A percentile compares a stretch with the other conserved stretches of the same genome.
phyloP scores from a whole-genome alignment of 352 stramenopile genomes.

The Phytophthora uliginosa region DNA sequence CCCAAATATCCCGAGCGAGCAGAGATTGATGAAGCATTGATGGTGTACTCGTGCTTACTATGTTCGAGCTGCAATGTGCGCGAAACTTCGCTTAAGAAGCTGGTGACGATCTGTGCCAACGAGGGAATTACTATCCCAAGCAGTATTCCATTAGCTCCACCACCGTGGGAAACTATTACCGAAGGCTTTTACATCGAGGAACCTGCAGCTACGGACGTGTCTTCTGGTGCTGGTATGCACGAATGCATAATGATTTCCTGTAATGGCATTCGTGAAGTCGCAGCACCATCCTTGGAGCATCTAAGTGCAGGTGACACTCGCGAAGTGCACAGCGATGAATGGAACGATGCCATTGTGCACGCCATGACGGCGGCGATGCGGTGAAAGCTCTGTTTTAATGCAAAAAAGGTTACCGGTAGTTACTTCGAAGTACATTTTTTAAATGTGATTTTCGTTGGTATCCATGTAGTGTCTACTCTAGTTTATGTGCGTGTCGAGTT shows the following conservation, averaged over 20 bases:
- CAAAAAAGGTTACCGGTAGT: not conserved
- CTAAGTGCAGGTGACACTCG: constrained; percentile 20
- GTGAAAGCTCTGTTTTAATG: not conserved
- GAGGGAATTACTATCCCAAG: constrained; percentile 58
- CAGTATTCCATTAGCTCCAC: constrained; percentile 42
- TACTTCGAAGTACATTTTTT: too few relatives aligned
- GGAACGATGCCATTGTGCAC: constrained; percentile 60
- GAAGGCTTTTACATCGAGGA: constrained; percentile 76
- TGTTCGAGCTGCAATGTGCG: constrained; percentile 82
- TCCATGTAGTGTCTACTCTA: constrained; percentile 17
- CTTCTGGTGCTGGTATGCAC: constrained; percentile 35
- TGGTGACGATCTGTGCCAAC: constrained; percentile 55
- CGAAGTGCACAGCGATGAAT: constrained; percentile 49
- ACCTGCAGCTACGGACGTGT: constrained; percentile 38
- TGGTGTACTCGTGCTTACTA: constrained; percentile 73
- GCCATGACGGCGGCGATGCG: constrained; percentile 47
- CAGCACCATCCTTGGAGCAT: constrained; percentile 21
- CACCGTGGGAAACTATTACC: constrained; percentile 43
- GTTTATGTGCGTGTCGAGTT: constrained; percentile 14
- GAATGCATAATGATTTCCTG: constrained; percentile 65
- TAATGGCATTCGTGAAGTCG: constrained; percentile 65
- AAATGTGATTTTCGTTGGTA: not conserved
- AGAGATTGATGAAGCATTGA: constrained; percentile 36
- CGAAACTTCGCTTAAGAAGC: constrained; percentile 67
- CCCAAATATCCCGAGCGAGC: constrained; percentile 45